Evolutionary conservation across 257 asterid species (phyloP).

Genomic region (Solanum arcanum): DNA sequence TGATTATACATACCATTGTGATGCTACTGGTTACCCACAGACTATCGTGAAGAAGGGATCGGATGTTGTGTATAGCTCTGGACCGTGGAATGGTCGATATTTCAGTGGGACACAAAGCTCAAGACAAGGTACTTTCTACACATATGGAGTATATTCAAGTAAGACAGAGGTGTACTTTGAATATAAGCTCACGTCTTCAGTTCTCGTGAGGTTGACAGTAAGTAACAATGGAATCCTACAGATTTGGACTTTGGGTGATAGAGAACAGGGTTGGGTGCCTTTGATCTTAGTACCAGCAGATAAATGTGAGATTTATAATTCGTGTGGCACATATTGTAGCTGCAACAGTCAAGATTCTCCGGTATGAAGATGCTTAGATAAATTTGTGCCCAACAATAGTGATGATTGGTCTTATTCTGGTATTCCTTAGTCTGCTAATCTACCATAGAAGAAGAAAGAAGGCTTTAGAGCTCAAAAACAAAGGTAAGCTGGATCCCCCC

Average conservation of each 20-base stretch:
- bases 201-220: slow-evolving; percentile 6
- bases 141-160: slow-evolving; percentile 1
- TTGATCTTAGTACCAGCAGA: slow-evolving; percentile 6
- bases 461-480: neutral
- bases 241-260: slow-evolving; percentile 15
- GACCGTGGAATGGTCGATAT: slow-evolving; percentile 20
- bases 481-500: neutral
- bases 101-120: slow-evolving; percentile 8
- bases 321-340: slow-evolving; percentile 31
- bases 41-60: neutral
- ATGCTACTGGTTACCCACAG: slow-evolving; percentile 17
- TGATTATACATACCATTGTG: slow-evolving; percentile 5
- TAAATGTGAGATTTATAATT: slow-evolving; percentile 19
- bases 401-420: neutral
- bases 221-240: slow-evolving; percentile 8
- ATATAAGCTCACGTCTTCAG: neutral
- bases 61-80: neutral
- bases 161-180: slow-evolving; percentile 7
- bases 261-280: slow-evolving; percentile 11
- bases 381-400: slow-evolving; percentile 16
- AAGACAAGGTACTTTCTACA: neutral
- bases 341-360: slow-evolving; percentile 13
- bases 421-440: neutral
- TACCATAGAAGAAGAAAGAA: neutral
- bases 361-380: slow-evolving; percentile 19